Evolutionary conservation across 768 basidiomycete species (phyloP).

Genomic region (Lentinula lateritia): DNA sequence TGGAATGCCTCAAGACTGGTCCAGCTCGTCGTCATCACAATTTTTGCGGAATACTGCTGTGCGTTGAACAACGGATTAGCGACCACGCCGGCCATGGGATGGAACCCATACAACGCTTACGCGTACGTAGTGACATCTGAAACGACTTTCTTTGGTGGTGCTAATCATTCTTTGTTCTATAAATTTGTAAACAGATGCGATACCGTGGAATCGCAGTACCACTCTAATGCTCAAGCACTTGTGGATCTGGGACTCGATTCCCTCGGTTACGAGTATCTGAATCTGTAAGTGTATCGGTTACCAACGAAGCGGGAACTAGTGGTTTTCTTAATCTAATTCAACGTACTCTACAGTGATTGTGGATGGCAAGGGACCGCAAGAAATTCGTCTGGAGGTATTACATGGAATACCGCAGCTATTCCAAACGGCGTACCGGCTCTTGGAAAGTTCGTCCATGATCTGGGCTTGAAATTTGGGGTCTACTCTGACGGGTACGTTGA

Average conservation of each 20-base stretch:
- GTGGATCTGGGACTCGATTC: conserved; percentile 29
- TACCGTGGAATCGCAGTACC: conserved; percentile 37
- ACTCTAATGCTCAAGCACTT: conserved; percentile 31
- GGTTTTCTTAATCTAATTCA: background rate
- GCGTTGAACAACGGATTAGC: conserved; percentile 31
- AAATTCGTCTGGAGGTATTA: conserved; percentile 34
- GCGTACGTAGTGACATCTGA: conserved; percentile 20
- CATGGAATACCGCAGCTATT: conserved; percentile 33
- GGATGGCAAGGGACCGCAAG: conserved; percentile 44
- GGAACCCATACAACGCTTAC: conserved; percentile 45
- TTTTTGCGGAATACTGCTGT: background rate
- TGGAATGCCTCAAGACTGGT: background rate
- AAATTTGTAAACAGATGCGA: conserved; percentile 23
- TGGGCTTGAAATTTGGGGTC: conserved; percentile 59
- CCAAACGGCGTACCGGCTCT: conserved; percentile 19
- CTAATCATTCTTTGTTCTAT: background rate
- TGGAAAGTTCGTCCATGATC: conserved; percentile 10
- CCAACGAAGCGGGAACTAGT: background rate
- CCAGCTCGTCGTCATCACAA: background rate
- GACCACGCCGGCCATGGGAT: conserved; percentile 40
- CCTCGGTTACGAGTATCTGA: conserved; percentile 38
- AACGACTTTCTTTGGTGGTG: background rate
- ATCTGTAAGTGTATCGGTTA: conserved; percentile 20
- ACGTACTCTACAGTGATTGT: conserved; percentile 30
- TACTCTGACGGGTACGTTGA: conserved; percentile 41